phyloP scores from a whole-genome alignment of 352 stramenopile genomes.

The Pythium catenulatum region DNA sequence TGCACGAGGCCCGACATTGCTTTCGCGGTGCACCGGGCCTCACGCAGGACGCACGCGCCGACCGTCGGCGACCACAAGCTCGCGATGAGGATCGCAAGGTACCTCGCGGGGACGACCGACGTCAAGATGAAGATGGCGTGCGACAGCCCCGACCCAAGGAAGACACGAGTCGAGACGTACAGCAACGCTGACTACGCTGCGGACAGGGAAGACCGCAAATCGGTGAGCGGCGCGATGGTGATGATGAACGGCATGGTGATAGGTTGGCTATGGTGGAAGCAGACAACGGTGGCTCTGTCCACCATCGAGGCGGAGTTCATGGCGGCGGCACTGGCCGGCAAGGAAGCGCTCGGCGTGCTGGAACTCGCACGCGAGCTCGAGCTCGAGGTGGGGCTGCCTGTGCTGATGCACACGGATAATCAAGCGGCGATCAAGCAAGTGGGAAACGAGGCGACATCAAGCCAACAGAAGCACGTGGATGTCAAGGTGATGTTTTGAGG shows the following conservation, averaged over 20 bases:
- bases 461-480: constrained; percentile 30
- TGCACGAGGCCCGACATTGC: constrained; percentile 61
- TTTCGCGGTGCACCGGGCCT: constrained; percentile 54
- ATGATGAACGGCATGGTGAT: constrained; percentile 35
- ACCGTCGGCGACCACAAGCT: constrained; percentile 30
- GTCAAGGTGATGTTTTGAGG: constrained; percentile 26
- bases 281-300: not conserved
- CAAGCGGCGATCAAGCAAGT: constrained; percentile 30
- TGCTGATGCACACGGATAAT: constrained; percentile 31
- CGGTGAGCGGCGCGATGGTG: constrained; percentile 33
- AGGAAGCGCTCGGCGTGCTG: not conserved
- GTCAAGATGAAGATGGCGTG: constrained; percentile 29
- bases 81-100: constrained; percentile 44
- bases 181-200: constrained; percentile 53
- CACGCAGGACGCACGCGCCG: constrained; percentile 37
- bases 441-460: constrained; percentile 17
- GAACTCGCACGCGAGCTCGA: constrained; percentile 6
- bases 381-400: not conserved
- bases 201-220: constrained; percentile 50
- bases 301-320: not conserved
- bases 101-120: constrained; percentile 42
- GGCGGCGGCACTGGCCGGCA: not conserved
- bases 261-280: constrained; percentile 42
- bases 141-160: not conserved
- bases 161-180: not conserved